Percentiles rank a stretch among this genome's conserved stretches.
Conservation (phyloP, 805 yeast species). For the Candida dajiaensis region DNA sequence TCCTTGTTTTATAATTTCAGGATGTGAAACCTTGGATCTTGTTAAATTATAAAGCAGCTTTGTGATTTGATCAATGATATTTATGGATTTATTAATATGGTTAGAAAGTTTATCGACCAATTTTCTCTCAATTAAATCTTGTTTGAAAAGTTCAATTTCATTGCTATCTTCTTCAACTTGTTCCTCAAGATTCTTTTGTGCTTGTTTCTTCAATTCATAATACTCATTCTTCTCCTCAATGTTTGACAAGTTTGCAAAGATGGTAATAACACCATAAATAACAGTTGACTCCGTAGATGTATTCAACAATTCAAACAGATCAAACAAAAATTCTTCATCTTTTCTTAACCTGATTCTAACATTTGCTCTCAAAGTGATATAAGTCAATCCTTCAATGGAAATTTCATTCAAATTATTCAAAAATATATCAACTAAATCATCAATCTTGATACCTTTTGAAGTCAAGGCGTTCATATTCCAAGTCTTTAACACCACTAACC, state of each 20-base stretch:
- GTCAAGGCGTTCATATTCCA: constrained; percentile 40
- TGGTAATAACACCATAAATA: constrained; percentile 28
- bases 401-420: constrained; percentile 11
- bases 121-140: constrained; percentile 20
- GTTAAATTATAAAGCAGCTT: constrained; percentile 28
- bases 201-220: constrained; percentile 26
- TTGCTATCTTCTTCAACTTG: constrained; percentile 6
- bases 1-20: constrained; percentile 41
- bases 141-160: constrained; percentile 12
- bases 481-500: constrained; percentile 46
- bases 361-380: constrained; percentile 37
- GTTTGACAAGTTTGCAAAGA: constrained; percentile 28
- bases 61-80: constrained; percentile 24
- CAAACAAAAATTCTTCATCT: constrained; percentile 31
- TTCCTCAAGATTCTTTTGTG: constrained; percentile 24
- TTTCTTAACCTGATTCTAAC: constrained; percentile 32
- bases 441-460: constrained; percentile 26
- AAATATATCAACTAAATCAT: constrained; percentile 29
- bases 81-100: constrained; percentile 13
- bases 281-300: constrained; percentile 7
- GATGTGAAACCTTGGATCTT: constrained; percentile 15
- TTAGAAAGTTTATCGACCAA: constrained; percentile 11
- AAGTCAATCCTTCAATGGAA: constrained; percentile 44
- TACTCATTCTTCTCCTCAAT: constrained; percentile 23
- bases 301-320: constrained; percentile 22